Evolutionary conservation across 331 rosid genomes (phyloP).

Genomic region (Ulmus americana): DNA sequence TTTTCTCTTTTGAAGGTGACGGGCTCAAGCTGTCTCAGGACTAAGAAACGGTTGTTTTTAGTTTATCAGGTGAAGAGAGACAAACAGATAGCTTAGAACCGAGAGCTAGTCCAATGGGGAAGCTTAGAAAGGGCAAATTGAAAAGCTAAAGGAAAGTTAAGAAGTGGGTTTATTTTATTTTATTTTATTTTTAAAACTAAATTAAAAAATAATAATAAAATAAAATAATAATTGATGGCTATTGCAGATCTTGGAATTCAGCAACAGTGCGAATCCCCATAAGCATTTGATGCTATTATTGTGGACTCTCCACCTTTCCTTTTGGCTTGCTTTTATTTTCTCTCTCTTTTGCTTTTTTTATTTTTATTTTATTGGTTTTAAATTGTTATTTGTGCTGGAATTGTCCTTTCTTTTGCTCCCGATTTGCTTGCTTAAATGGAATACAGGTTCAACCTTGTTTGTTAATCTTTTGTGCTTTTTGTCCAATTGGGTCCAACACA

Average conservation of each 20-base stretch:
- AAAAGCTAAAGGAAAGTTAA: slow-evolving; percentile 6
- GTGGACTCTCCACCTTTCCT: slow-evolving; percentile 82
- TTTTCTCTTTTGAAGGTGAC: slow-evolving; percentile 19
- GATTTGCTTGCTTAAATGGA: too few species aligned
- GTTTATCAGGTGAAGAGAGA: slow-evolving; percentile 29
- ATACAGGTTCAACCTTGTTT: too few species aligned
- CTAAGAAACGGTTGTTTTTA: slow-evolving; percentile 8
- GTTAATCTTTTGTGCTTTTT: too few species aligned
- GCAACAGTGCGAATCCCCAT: slow-evolving; percentile 98
- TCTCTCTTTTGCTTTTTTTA: neutral
- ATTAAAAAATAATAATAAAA: too few species aligned
- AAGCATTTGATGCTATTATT: slow-evolving; percentile 98
- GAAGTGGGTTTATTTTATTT: neutral
- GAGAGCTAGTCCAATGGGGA: slow-evolving; percentile 46
- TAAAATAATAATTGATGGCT: slow-evolving; percentile 48
- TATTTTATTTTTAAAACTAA: neutral
- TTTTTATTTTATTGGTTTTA: slow-evolving; percentile 1
- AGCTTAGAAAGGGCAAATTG: slow-evolving; percentile 18
- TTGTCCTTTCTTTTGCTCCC: neutral
- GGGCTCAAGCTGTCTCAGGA: slow-evolving; percentile 2
- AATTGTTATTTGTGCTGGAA: neutral
- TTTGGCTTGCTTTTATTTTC: slow-evolving; percentile 22
- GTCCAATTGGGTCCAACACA: too few species aligned
- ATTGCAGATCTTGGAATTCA: slow-evolving; percentile 86
- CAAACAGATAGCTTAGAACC: slow-evolving; percentile 33